Base-by-base conservation (phyloP, 2,329 filamentous ascomycete species). In the Uncinocarpus reesii region DNA sequence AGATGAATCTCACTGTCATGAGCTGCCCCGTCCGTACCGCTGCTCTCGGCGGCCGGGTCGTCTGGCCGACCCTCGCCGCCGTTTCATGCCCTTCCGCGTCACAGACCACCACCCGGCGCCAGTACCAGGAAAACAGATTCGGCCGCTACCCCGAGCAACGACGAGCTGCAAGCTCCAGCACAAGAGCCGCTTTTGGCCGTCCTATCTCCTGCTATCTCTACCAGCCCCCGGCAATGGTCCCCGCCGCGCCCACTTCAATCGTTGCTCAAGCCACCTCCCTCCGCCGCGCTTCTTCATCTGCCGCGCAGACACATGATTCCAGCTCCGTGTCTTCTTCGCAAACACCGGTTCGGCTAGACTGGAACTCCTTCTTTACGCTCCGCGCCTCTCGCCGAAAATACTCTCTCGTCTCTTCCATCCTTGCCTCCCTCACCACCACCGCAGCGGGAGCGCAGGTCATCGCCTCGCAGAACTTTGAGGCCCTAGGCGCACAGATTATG, bases 321-420 rank as follows among this genome's bases (percentile, higher is more conserved):
- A 37, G 47, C 7, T 34, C 42, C 7, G 13, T 28, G 7, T 34
- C 37, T 16, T 24, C 42, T 7, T 44, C 51, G 13, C 23, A 42
- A 21, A 26, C 20, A 7, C 44, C 46, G 11, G 44, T 51, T 13
- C 47, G 47, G n/a, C 78, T 89, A 35, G 79, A 87, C 69, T 96
- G 90, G 90, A 83, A 95, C 71, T 81, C 80, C 45, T 96, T 95
- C 74, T 94, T 96, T 74, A 79, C 80, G 63, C 81, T 96, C 52
- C 87, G 90, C 61, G 84, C 87, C 59, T 84, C 81, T 52, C 85
- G 90, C 48, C 83, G 90, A 52, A 80, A 85, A 59, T 84, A 89
- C 71, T 87, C 90, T 63, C 77, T 94, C 31, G 77, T 76, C 42
- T 88, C 87, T 55, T 90, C 85, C 40, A 73, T 87, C 45, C 64